phyloP scores from a whole-genome alignment of 345 rosid species.

The Pistacia atlantica region DNA sequence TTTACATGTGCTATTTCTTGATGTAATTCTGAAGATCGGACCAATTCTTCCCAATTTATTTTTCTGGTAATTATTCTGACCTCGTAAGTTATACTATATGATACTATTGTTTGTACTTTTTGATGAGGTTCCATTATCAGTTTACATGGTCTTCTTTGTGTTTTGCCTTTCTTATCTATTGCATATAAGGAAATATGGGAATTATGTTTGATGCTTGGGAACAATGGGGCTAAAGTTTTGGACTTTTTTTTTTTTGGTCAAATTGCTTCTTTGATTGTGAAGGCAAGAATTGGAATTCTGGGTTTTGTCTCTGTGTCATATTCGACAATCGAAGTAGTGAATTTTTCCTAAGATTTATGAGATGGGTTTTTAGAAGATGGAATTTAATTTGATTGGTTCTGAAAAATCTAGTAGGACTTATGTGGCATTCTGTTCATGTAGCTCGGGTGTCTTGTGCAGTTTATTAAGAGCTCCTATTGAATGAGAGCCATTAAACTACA shows the following conservation, averaged over 20 bases:
- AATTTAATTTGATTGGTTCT: neutral
- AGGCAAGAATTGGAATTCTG: neutral
- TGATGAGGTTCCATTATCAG: neutral
- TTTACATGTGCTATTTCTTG: no score
- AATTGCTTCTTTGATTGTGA: neutral
- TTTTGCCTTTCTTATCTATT: neutral
- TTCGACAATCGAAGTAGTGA: neutral
- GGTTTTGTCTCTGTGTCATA: neutral
- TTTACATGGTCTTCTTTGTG: neutral
- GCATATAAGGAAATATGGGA: neutral
- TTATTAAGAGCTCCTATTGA: conserved; percentile 1
- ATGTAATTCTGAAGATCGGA: conserved; percentile 13
- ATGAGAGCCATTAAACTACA: neutral
- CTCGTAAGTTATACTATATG: neutral
- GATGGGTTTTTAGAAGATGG: neutral
- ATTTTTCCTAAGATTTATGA: neutral
- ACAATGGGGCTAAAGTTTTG: neutral
- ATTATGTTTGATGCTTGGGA: neutral
- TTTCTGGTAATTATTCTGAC: conserved; percentile 16
- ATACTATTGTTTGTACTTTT: neutral
- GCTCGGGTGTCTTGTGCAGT: neutral
- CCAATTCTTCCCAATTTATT: conserved; percentile 1
- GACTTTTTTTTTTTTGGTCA: neutral
- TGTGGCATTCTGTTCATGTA: neutral
- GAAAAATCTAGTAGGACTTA: neutral